Percentiles rank a stretch among this genome's conserved stretches.
These are phyloP conservation scores for Cunninghamia lanceolata DNA, from an alignment of 75 land plant species.

Conservation along the genomic window DNA sequence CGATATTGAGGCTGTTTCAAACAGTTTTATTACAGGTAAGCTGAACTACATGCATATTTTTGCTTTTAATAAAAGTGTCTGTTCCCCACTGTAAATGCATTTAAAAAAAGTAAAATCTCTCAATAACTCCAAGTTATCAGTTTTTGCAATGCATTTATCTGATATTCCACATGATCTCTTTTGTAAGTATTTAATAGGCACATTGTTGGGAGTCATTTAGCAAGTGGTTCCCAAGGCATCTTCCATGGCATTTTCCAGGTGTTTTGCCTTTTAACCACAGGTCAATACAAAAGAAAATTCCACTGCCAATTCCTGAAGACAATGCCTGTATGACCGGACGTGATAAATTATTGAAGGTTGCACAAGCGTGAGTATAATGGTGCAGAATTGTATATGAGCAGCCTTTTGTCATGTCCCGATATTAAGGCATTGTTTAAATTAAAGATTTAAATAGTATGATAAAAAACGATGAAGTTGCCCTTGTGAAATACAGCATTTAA, in stretches of 20 bases:
- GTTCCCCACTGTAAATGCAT: neutral
- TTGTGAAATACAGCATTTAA: too few relatives aligned
- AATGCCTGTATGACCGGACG: neutral
- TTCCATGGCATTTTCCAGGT: neutral
- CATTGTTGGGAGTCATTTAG: neutral
- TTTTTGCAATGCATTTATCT: neutral
- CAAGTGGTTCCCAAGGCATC: neutral
- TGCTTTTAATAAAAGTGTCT: neutral
- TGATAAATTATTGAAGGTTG: neutral
- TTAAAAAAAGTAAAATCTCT: neutral
- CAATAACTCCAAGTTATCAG: neutral
- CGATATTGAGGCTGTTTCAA: slow-evolving; percentile 78
- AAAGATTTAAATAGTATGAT: too few relatives aligned
- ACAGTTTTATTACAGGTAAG: slow-evolving; percentile 80
- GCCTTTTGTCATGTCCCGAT: neutral
- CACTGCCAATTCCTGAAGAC: neutral
- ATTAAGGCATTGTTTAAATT: too few relatives aligned
- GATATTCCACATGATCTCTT: neutral
- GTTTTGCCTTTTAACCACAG: neutral
- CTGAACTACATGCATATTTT: neutral
- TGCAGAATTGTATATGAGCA: neutral
- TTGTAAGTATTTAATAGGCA: neutral
- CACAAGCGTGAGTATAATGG: neutral
- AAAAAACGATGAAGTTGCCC: too few relatives aligned
- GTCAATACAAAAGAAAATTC: neutral